These are phyloP conservation scores for Aspergillus incahuasiensis DNA, from an alignment of 495 filamentous ascomycete species.

Conservation along the genomic window DNA sequence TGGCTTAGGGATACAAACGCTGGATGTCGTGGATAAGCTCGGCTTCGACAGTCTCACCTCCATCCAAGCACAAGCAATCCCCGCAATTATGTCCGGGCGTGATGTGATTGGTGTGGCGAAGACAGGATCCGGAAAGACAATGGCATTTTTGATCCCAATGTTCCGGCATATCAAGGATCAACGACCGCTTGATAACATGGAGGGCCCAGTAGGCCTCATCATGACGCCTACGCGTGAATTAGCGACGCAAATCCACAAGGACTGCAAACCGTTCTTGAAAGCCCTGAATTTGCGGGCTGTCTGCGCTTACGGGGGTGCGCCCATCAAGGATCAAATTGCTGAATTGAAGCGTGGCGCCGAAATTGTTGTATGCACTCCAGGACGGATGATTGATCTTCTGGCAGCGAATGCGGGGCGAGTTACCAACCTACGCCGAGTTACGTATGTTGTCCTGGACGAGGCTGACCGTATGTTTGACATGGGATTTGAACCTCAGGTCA, in stretches of 20 bases:
- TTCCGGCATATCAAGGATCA: conserved; percentile 98
- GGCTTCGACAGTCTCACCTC: conserved; percentile 88
- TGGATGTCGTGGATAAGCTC: conserved; percentile 80
- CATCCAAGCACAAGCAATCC: conserved; percentile 93
- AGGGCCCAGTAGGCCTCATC: conserved; percentile 83
- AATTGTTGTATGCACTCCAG: conserved; percentile 91
- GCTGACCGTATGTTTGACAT: conserved; percentile 99
- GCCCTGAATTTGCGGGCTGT: conserved; percentile 84
- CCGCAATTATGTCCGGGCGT: conserved; percentile 90
- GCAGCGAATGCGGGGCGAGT: conserved; percentile 90
- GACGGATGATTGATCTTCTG: conserved; percentile 94
- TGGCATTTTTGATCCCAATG: conserved; percentile 93
- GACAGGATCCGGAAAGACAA: conserved; percentile 98
- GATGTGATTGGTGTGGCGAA: conserved; percentile 97
- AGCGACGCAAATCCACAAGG: conserved; percentile 88
- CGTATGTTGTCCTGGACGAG: conserved; percentile 92
- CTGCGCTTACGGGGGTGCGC: conserved; percentile 92
- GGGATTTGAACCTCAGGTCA: conserved; percentile 97
- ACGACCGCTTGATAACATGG: conserved; percentile 69
- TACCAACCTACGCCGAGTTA: conserved; percentile 82
- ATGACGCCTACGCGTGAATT: conserved; percentile 95
- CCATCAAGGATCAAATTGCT: conserved; percentile 97
- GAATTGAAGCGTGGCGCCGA: conserved; percentile 93
- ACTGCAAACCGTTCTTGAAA: conserved; percentile 90
- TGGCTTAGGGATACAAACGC: conserved; percentile 76